Percentiles rank a stretch among this genome's conserved stretches.
Conservation (phyloP, 2,329 filamentous ascomycete genomes). For the Apiospora rasikravindrae region DNA sequence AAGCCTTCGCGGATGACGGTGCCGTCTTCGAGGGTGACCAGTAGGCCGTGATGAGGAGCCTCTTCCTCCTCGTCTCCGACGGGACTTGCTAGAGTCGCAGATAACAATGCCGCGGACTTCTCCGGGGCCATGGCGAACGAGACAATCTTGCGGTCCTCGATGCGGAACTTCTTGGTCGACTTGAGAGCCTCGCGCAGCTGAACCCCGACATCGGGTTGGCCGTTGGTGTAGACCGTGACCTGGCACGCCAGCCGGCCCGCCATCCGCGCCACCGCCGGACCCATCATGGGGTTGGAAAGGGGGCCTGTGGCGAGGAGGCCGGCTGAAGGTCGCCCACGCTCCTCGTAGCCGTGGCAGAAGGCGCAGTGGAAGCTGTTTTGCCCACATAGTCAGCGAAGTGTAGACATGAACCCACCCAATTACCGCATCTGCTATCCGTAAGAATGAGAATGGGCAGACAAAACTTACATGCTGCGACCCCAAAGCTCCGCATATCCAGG, state of each 20-base stretch:
- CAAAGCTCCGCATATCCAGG: not conserved
- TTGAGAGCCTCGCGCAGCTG: slow-evolving; percentile 35
- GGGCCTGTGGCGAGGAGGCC: slow-evolving; percentile 52
- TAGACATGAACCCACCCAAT: too few relatives aligned
- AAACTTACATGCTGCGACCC: not conserved
- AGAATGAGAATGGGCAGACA: not conserved
- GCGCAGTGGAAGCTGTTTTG: slow-evolving; percentile 59
- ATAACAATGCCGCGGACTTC: too few relatives aligned
- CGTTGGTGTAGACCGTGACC: slow-evolving; percentile 59
- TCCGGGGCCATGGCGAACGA: slow-evolving; percentile 22
- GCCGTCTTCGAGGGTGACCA: not conserved
- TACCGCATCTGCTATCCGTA: too few relatives aligned
- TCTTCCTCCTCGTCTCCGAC: not conserved
- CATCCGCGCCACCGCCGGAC: slow-evolving; percentile 49
- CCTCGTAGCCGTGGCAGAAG: slow-evolving; percentile 65
- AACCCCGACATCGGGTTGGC: slow-evolving; percentile 39
- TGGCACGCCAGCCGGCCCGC: slow-evolving; percentile 48
- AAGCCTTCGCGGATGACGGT: not conserved
- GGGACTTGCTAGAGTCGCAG: not conserved
- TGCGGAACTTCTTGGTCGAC: slow-evolving; percentile 39
- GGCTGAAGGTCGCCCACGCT: slow-evolving; percentile 50
- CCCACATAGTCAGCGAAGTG: not conserved
- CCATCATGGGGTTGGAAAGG: slow-evolving; percentile 37
- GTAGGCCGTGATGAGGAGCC: not conserved
- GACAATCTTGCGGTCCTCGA: slow-evolving; percentile 42